A percentile compares a stretch with the other conserved stretches of the same genome.
phyloP scores from a whole-genome alignment of 1,284 basidiomycete species.

The Ganoderma boninense region DNA sequence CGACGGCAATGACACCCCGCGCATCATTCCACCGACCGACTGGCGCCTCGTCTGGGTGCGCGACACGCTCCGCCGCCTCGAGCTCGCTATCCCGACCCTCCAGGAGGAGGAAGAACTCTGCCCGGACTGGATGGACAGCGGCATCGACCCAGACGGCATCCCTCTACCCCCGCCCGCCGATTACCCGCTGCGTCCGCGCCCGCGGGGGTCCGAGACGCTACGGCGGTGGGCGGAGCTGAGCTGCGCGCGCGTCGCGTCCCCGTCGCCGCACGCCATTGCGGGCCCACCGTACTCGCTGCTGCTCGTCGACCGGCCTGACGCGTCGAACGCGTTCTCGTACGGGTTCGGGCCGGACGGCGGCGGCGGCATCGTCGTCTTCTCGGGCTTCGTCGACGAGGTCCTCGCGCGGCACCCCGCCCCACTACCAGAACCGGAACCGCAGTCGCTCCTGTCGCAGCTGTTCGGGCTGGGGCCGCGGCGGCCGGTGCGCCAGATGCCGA shows the following conservation, averaged over 20 bases:
- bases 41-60: constrained; percentile 90
- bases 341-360: constrained; percentile 91
- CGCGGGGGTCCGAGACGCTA: constrained; percentile 72
- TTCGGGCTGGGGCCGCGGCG: constrained; percentile 51
- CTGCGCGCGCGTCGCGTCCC: constrained; percentile 48
- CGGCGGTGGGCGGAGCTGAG: constrained; percentile 60
- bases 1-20: constrained; percentile 67
- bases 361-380: constrained; percentile 90
- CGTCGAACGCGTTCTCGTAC: constrained; percentile 89
- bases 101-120: constrained; percentile 62
- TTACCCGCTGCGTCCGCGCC: constrained; percentile 75
- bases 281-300: constrained; percentile 90
- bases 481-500: constrained; percentile 62
- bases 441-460: constrained; percentile 58
- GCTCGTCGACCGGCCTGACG: constrained; percentile 81
- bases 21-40: constrained; percentile 72
- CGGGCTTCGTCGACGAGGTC: constrained; percentile 87
- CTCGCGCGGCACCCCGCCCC: constrained; percentile 53
- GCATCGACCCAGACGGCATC: constrained; percentile 50
- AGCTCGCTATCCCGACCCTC: constrained; percentile 72
- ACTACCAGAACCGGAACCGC: constrained; percentile 35
- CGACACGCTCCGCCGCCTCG: constrained; percentile 77
- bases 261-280: constrained; percentile 63
- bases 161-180: constrained; percentile 79
- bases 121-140: constrained; percentile 63